Evolutionary conservation across 345 rosid genomes (phyloP).

Genomic region (Clarkia xantiana): DNA sequence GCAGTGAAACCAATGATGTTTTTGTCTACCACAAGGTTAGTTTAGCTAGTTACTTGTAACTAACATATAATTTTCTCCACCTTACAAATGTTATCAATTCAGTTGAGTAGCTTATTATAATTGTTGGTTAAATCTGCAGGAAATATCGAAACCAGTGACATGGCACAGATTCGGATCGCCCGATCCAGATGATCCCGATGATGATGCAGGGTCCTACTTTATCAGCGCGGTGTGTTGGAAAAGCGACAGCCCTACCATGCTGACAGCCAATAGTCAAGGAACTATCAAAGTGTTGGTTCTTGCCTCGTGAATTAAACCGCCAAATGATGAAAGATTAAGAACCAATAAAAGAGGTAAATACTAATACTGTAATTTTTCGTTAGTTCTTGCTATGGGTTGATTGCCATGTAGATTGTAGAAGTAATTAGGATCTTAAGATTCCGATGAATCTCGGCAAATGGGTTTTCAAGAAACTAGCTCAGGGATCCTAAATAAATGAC

Average conservation of each 20-base stretch:
- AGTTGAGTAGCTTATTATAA: not conserved
- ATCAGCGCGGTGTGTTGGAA: slow-evolving; percentile 99
- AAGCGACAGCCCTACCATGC: slow-evolving; percentile 87
- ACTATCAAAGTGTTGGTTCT: slow-evolving; percentile 87
- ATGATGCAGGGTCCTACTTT: slow-evolving; percentile 73
- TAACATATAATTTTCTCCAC: not conserved
- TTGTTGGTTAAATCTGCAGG: slow-evolving; percentile 32
- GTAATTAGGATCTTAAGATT: no score
- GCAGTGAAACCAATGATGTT: slow-evolving; percentile 95
- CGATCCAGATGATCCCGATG: slow-evolving; percentile 74
- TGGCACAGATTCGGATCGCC: slow-evolving; percentile 84
- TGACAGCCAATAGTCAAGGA: slow-evolving; percentile 93
- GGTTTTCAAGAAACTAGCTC: no score
- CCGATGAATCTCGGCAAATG: no score
- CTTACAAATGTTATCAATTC: not conserved
- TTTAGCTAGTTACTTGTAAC: not conserved
- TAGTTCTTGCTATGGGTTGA: not conserved
- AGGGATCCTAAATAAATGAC: no score
- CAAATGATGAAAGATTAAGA: not conserved
- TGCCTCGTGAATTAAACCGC: slow-evolving; percentile 33
- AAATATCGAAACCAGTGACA: slow-evolving; percentile 68
- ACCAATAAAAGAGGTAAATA: not conserved
- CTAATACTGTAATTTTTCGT: not conserved
- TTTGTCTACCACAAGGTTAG: slow-evolving; percentile 91
- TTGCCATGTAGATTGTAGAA: no score